Evolutionary conservation across 2,329 filamentous ascomycete species (phyloP).

Genomic region (Arthrobotrys sinensis): DNA sequence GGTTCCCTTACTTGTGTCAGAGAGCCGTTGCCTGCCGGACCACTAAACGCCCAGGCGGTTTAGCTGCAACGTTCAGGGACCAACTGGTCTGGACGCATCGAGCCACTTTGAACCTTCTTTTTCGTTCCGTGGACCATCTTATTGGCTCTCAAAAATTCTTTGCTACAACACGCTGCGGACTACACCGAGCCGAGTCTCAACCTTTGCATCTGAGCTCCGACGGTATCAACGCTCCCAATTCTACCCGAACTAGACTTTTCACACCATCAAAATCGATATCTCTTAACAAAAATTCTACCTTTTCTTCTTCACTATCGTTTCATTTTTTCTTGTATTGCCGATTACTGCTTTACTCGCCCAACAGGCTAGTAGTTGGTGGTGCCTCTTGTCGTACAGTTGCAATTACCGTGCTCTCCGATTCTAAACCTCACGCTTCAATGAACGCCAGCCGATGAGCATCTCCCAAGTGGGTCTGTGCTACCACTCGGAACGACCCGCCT

Average conservation of each 20-base stretch:
- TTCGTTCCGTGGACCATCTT: background rate
- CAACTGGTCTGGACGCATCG: background rate
- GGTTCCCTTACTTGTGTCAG: background rate
- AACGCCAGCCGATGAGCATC: slow-evolving; percentile 22
- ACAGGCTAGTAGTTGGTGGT: background rate
- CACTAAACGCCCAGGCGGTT: background rate
- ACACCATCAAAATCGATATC: background rate
- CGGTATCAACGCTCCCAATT: slow-evolving; percentile 1
- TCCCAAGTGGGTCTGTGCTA: slow-evolving; percentile 28
- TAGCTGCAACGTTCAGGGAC: background rate
- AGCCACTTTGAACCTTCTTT: slow-evolving; percentile 19
- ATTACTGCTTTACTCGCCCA: slow-evolving; percentile 3
- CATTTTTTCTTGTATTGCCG: background rate
- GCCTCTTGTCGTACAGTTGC: background rate
- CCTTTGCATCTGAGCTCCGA: slow-evolving; percentile 18
- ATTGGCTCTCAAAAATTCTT: slow-evolving; percentile 21
- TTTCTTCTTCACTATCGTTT: background rate
- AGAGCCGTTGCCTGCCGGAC: slow-evolving; percentile 22
- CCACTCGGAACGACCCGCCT: slow-evolving; percentile 2
- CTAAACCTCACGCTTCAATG: slow-evolving; percentile 6
- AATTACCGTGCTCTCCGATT: background rate
- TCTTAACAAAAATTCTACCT: background rate
- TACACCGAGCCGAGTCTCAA: slow-evolving; percentile 5
- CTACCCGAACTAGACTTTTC: background rate
- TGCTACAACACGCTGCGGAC: slow-evolving; percentile 12